Evolutionary conservation across 768 basidiomycete species (phyloP).

Genomic region (Naganishia randhawae): DNA sequence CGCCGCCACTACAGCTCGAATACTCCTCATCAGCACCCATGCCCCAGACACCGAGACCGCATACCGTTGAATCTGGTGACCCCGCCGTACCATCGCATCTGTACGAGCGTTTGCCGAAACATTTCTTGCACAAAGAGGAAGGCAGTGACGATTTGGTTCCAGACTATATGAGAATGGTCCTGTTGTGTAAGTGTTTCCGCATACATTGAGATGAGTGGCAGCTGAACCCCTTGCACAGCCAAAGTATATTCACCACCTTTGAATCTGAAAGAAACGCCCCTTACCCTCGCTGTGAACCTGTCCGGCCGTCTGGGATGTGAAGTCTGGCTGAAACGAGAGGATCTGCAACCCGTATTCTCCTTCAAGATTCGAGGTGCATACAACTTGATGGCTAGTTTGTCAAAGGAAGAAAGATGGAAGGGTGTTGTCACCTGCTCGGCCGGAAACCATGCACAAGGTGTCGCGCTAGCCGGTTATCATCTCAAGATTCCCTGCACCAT

Average conservation of each 20-base stretch:
- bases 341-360: constrained; percentile 88
- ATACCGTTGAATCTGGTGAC: constrained; percentile 31
- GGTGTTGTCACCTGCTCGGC: constrained; percentile 98
- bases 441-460: constrained; percentile 98
- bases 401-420: constrained; percentile 87
- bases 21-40: constrained; percentile 48
- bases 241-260: constrained; percentile 50
- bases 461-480: constrained; percentile 85
- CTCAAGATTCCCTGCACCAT: constrained; percentile 94
- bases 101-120: constrained; percentile 46
- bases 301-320: constrained; percentile 84
- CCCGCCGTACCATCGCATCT: constrained; percentile 49
- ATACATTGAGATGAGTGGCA: no score
- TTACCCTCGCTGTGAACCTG: constrained; percentile 79
- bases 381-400: constrained; percentile 91
- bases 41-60: constrained; percentile 28
- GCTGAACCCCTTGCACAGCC: constrained; percentile 32
- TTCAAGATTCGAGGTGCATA: constrained; percentile 99
- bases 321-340: constrained; percentile 95
- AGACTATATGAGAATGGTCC: constrained; percentile 48
- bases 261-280: constrained; percentile 61
- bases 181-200: constrained; percentile 43
- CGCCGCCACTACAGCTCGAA: constrained; percentile 38
- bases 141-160: constrained; percentile 37
- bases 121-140: constrained; percentile 37